A percentile compares a stretch with the other conserved stretches of the same genome.
These are phyloP conservation scores for Ophiostoma sp. DNA, from an alignment of 2,329 filamentous ascomycete species.

Conservation along the genomic window DNA sequence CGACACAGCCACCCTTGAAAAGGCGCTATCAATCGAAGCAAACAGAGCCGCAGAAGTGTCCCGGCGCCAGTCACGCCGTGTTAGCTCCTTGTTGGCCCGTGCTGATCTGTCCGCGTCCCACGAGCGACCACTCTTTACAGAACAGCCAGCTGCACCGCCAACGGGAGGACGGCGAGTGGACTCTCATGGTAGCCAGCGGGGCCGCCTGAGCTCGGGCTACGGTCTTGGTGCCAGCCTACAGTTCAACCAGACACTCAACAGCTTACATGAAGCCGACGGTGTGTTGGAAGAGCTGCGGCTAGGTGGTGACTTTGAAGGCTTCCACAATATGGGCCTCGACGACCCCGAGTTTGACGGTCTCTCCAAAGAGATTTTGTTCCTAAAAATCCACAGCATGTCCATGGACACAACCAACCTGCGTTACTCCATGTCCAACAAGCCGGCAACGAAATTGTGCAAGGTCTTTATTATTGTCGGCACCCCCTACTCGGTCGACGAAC, in stretches of 20 bases:
- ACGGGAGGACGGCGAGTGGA: slow-evolving; percentile 61
- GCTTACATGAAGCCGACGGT: slow-evolving; percentile 66
- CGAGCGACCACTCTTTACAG: slow-evolving; percentile 76
- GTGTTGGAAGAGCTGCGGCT: slow-evolving; percentile 67
- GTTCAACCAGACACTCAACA: slow-evolving; percentile 55
- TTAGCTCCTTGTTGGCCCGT: slow-evolving; percentile 87
- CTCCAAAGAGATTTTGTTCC: slow-evolving; percentile 69
- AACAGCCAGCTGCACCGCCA: slow-evolving; percentile 49
- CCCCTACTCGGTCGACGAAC: slow-evolving; percentile 54
- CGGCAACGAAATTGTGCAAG: slow-evolving; percentile 56
- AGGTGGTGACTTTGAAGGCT: slow-evolving; percentile 64
- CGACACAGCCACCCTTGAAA: slow-evolving; percentile 49
- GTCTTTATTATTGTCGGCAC: slow-evolving; percentile 69
- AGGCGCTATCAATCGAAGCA: slow-evolving; percentile 70
- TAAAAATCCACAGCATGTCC: slow-evolving; percentile 67
- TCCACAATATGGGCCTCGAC: slow-evolving; percentile 70
- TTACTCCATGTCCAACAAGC: slow-evolving; percentile 57
- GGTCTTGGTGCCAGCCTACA: slow-evolving; percentile 34
- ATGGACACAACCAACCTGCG: slow-evolving; percentile 62
- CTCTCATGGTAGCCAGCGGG: slow-evolving; percentile 69
- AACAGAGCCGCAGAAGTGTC: slow-evolving; percentile 58
- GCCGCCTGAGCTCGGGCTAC: slow-evolving; percentile 57
- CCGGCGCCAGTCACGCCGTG: slow-evolving; percentile 67
- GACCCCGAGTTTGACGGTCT: slow-evolving; percentile 72
- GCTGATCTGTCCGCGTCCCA: slow-evolving; percentile 84